Base-by-base conservation (phyloP, 495 filamentous ascomycete species). In the Daldinia grandis region DNA sequence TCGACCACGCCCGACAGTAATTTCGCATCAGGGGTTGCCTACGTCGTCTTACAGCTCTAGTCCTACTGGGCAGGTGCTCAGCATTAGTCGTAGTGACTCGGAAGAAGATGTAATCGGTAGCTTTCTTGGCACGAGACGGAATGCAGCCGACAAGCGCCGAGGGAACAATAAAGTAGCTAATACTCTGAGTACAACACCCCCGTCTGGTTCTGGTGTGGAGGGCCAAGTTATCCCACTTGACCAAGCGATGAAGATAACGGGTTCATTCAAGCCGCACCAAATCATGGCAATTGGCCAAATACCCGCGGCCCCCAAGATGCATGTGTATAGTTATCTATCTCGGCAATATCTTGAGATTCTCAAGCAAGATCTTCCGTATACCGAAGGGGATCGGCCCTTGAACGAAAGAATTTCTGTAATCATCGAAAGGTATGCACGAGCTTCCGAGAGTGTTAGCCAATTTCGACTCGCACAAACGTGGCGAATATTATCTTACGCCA, bases 381-480 rank as follows among this genome's bases (percentile, higher is more conserved):
- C 64, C 0, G 59, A 76, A 7, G 76, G 66, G 2, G 75, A 47
- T 3, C 75, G 61, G 38, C 25, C 78, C 0, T 66, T 85, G 44
- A 70, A 78, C 25, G 73, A 79, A 10, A 82, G 85, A 10, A 76
- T 91, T 33, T 72, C 81, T 8, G 73, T 76, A 1, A 88, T 89
- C 14, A 78, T 92, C 2, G 84, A 89, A 59, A 80, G 82, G 28
- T 93, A 91, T 79, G 90, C 90, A 10, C 80, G 78, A 55, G 82
- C 87, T 54, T 87, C 90, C 4, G 87, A 90, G 67, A 81, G 83
- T 15, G 80, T 86, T 27, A 85, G 85, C 27, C 81, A 88, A 62
- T 85, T 87, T 71, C 87, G 88, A 14, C 79, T 93, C 12, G 88
- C 91, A 7, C 91, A 93, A 72, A 92, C 90, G 4, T 94, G 91